Evolutionary conservation across 768 basidiomycete genomes (phyloP), one percentile per base, ranked within the genome.

Genomic region (Termitomyces sp.): DNA sequence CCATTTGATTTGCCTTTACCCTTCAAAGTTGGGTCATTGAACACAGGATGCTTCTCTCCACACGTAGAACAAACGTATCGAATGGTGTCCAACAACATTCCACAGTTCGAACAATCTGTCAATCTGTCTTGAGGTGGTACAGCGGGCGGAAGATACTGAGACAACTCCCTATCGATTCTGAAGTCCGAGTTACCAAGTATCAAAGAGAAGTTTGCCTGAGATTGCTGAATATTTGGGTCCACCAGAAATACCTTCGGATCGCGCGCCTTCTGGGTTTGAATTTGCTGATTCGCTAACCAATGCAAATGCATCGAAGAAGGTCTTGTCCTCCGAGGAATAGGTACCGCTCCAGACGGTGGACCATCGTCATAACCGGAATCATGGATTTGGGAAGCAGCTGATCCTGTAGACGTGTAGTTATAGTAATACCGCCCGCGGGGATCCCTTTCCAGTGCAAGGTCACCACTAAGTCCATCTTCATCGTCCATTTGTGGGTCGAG

Each of bases 51-150:
- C 67, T 86, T 91, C 70, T 91, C 89, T 9, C 92, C 93, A 63
- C 94, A 96, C 23, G 85, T 88, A 4, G 86, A 79, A 65, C 95
- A 98, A 14, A 95, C 86, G 68, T 98, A 97, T 45, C 91, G 85
- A 67, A 96, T 84, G n/a, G 83, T 79, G 51, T 92, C 88, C 19
- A 98, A 74, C 6, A 84, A 64, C 0, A 77, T 69, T 14, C 88
- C 88, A 63, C 95, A 98, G 46, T 83, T 82, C 0, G 92, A 94
- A 69, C 95, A 98, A 48, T 84, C 81, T 1, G 93, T 92, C 17
- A 90, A 79, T 45, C 79, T 76, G 25, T 82, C 80, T 5, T 79
- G 75, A 9, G 86, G 81, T 21, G 86, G 80, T 1, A 72, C 73
- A 21, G 72, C 64, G 3, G 78, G 72, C 1, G 75, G 74, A 25